These are phyloP conservation scores for Protea cynaroides DNA, from an alignment of 164 flowering plant genomes.

Conservation along the genomic window DNA sequence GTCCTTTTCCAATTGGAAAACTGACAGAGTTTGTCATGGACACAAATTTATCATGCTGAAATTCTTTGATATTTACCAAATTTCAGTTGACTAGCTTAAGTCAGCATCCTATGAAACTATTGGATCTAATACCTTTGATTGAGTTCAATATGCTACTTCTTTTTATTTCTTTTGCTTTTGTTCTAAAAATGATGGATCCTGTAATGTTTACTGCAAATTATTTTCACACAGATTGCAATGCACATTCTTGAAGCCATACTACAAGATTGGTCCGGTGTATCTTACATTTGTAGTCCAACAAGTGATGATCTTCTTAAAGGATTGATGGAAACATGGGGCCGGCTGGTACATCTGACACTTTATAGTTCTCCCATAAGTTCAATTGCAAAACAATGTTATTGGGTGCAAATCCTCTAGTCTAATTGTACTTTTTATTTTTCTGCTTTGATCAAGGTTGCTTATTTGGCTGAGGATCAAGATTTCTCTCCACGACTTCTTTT, in stretches of 20 bases:
- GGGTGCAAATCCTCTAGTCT: background rate
- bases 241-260: conserved; percentile 41
- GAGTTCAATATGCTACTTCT: background rate
- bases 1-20: background rate
- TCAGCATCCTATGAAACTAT: background rate
- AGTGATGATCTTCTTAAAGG: conserved; percentile 12
- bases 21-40: background rate
- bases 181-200: no score
- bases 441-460: conserved; percentile 14
- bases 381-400: background rate
- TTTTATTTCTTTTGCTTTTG: background rate
- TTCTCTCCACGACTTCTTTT: conserved; percentile 40
- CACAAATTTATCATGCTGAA: background rate
- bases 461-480: conserved; percentile 23
- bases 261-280: conserved; percentile 22
- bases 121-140: background rate
- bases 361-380: no score
- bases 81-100: background rate
- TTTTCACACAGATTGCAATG: conserved; percentile 26
- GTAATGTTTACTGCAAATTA: background rate
- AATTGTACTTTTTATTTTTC: background rate
- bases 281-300: conserved; percentile 20
- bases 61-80: background rate
- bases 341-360: conserved; percentile 21
- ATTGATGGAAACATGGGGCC: conserved; percentile 26